phyloP scores from a whole-genome alignment of 1,284 basidiomycete genomes.

The Malassezia vespertilionis region DNA sequence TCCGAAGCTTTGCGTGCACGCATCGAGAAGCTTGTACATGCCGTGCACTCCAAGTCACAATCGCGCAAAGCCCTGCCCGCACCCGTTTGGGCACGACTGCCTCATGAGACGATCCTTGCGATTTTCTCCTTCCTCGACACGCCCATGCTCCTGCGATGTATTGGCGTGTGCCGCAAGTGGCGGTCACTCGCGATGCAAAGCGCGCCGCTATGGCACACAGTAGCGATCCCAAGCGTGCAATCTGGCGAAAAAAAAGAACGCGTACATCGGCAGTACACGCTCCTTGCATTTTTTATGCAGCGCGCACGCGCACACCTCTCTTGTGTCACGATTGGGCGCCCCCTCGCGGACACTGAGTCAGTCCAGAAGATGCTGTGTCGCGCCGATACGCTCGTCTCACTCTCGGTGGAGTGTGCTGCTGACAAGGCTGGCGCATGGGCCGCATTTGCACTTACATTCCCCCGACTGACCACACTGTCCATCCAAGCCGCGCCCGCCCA shows the following conservation, averaged over 20 bases:
- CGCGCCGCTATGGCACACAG: conserved; percentile 9
- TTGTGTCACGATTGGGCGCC: background rate
- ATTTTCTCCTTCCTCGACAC: conserved; percentile 4
- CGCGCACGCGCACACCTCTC: conserved; percentile 1
- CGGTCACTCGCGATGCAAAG: background rate
- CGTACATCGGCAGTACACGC: background rate
- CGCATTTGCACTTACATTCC: background rate
- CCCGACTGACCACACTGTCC: background rate
- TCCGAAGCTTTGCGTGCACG: background rate
- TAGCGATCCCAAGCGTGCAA: too few species aligned
- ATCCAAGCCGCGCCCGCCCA: background rate
- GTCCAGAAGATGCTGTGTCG: background rate
- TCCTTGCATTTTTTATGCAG: background rate
- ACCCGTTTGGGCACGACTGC: background rate
- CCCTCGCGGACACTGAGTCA: conserved; percentile 1
- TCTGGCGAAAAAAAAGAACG: too few species aligned
- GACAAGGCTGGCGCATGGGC: conserved; percentile 3
- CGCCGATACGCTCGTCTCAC: conserved; percentile 1
- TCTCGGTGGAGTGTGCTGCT: conserved; percentile 1
- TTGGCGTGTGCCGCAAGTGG: conserved; percentile 10
- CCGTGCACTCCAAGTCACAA: background rate
- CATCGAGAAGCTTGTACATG: background rate
- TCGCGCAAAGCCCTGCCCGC: background rate
- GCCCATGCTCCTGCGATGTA: background rate
- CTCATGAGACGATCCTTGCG: conserved; percentile 3